Base-by-base conservation (phyloP, 2,329 filamentous ascomycete genomes). In the Colletotrichum magnum region DNA sequence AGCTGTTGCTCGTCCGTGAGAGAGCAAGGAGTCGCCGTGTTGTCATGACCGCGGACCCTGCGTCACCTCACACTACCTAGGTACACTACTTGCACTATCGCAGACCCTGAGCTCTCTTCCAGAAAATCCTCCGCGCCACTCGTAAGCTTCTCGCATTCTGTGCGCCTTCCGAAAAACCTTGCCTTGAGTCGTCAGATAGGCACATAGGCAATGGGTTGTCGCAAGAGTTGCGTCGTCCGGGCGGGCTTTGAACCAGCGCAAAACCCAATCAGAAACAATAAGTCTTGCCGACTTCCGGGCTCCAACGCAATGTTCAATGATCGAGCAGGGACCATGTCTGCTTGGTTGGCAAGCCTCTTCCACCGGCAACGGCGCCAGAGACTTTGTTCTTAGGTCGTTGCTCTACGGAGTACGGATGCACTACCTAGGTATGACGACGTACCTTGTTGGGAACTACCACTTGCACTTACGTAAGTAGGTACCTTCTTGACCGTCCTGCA, bases 61-160 rank as follows among this genome's bases (percentile, higher is more conserved):
- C 60, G 60, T 64, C 60, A 64, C 48, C 50, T 52, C 21, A 28
- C 26, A 21, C 18, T 47, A 18, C 18, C 18, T 18, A 48, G 16
- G 18, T 48, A 6, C 18, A 5, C 47, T n/a, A 4, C 24, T 4
- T 15, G 15, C 13, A n/a, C 16, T 50, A 50, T 48, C 26, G 48
- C 60, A 64, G 61, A 65, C 60, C 41, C 63, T 64, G 39, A 58
- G 21, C 18, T 58, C 53, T 50, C 39, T 24, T 50, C 60, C 51
- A 21, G 57, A 51, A 47, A 65, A 66, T 60, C 62, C 62, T 45
- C 54, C 24, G 36, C 62, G 26, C 26, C 50, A 39, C 26, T 26
- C 51, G 6, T 36, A 36, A 10, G 32, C 36, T 62, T 41, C 45
- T 45, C 6, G 16, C 26, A 16, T 18, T 41, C 58, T 39, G 36